Base-by-base conservation (phyloP, 306 rosid species). In the Fragaria nilgerrensis region DNA sequence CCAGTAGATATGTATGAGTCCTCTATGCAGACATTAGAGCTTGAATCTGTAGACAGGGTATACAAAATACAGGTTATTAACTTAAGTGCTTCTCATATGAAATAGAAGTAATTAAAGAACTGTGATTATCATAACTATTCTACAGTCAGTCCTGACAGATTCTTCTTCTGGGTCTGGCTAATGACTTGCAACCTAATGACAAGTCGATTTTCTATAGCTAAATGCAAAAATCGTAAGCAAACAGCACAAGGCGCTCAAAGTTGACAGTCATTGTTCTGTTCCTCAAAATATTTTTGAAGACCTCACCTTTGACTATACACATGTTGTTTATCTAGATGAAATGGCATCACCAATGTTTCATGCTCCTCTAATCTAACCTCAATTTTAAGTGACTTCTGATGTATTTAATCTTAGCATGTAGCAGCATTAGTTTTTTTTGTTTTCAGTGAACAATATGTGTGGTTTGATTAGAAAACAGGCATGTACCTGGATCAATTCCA, bases 401-500 rank as follows among this genome's bases (percentile, higher is more conserved):
- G n/a, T 5, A 13, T 47, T 47, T 47, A 25, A 70, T 47, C 63
- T 29, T 14, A 62, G 68, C 68, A 62, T 29, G 41, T 72, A 32
- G 64, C 47, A 72, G 34, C 67, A 56, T 15, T 36, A 11, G 12
- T 22, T 36, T 53, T 37, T 55, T 9, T 32, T n/a, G n/a, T n/a
- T n/a, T 29, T 39, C 75, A 53, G 48, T 34, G 53, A 66, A 43
- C 50, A 55, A 29, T 49, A 16, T 37, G 22, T 36, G n/a, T 17
- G 50, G 72, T 53, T 16, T 3, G 17, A 9, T 47, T 23, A 66
- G 39, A 41, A 17, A 11, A 29, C 7, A 25, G 58, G 53, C 65
- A 78, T 3, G 75, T 82, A 88, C 99, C 99, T 74, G 99, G 99
- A 85, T 95, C 99, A 59, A 95, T 49, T 85, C 99, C 99, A 79